Base-by-base conservation (phyloP, 2,329 filamentous ascomycete genomes). In the Fusarium globosum region DNA sequence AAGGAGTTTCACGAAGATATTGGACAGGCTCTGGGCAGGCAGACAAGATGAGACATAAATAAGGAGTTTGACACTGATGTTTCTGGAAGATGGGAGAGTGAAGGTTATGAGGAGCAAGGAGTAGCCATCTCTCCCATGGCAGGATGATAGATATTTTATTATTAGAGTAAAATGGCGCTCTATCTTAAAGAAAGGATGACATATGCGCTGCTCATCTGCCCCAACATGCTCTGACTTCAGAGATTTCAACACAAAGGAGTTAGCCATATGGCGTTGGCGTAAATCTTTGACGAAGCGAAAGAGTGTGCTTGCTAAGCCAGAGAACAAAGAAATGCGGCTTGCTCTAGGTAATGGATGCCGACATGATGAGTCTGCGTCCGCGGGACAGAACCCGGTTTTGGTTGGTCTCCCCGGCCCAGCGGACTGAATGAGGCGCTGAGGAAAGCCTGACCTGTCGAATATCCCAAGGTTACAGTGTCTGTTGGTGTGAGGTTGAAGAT, bases 281-380 rank as follows among this genome's bases (percentile, higher is more conserved):
- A 51, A 46, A 55, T 64, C 68, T 68, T 74, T 69, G 63, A 75
- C 61, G 49, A 48, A 53, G 51, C 42, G 57, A 65, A 52, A 57
- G 58, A 56, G 51, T 69, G 61, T 76, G 75, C 76, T 77, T 76
- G 76, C 65, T 72, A 75, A 48, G 53, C 39, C 58, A 35, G 60
- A 78, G 73, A 77, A 78, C 76, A 78, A 78, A 78, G 76, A 77
- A 75, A 69, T 48, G 63, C 65, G 76, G 66, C 61, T 71, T 74
- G 72, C 56, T 57, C 65, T 73, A 72, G 63, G 68, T 49, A 57
- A 65, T 42, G 57, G 49, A 51, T 69, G 46, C 59, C 59, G 26
- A 65, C 59, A 65, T 49, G 46, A 49, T 41, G 63, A 36, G 61
- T 53, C 45, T 61, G 38, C 57, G 52, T 72, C 72, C 57, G 57